Conservation (phyloP, 2,329 filamentous ascomycete genomes). For the Blastomyces gilchristii region DNA sequence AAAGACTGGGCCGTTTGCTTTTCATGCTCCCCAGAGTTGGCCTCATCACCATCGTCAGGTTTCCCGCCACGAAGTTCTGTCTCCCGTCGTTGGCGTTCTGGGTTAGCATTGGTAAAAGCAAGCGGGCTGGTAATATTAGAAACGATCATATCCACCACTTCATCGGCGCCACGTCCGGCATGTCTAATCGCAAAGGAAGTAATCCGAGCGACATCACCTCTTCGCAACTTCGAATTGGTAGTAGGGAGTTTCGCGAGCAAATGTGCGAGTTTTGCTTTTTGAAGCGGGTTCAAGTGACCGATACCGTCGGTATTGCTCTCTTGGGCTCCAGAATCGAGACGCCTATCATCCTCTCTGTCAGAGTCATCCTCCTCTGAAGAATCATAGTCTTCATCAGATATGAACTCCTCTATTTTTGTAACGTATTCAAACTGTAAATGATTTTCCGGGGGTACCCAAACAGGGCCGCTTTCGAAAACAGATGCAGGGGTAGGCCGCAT, state of each 20-base stretch:
- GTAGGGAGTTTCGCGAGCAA: slow-evolving; percentile 74
- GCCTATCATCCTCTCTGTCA: slow-evolving; percentile 35
- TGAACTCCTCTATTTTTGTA: slow-evolving; percentile 65
- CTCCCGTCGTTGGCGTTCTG: slow-evolving; percentile 27
- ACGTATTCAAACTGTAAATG: slow-evolving; percentile 71
- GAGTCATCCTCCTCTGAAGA: slow-evolving; percentile 74
- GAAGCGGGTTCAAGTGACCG: slow-evolving; percentile 67
- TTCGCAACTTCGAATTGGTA: slow-evolving; percentile 60
- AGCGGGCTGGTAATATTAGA: slow-evolving; percentile 72
- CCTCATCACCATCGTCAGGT: slow-evolving; percentile 27
- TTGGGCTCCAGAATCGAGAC: slow-evolving; percentile 36
- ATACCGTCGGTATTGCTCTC: slow-evolving; percentile 40
- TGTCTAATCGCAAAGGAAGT: slow-evolving; percentile 85
- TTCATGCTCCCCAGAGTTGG: slow-evolving; percentile 23
- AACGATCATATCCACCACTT: slow-evolving; percentile 82
- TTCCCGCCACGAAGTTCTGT: slow-evolving; percentile 14
- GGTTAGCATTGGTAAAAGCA: slow-evolving; percentile 60
- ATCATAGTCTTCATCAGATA: slow-evolving; percentile 75
- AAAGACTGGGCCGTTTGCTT: slow-evolving; percentile 19
- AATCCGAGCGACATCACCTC: slow-evolving; percentile 75
- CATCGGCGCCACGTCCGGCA: slow-evolving; percentile 72
- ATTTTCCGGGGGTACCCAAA: slow-evolving; percentile 67
- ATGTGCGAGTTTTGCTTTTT: slow-evolving; percentile 75
- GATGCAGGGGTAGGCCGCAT: slow-evolving; percentile 44
- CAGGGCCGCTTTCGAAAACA: slow-evolving; percentile 64